Conservation (phyloP, 345 rosid genomes). For the Lenwebbia sp. region DNA sequence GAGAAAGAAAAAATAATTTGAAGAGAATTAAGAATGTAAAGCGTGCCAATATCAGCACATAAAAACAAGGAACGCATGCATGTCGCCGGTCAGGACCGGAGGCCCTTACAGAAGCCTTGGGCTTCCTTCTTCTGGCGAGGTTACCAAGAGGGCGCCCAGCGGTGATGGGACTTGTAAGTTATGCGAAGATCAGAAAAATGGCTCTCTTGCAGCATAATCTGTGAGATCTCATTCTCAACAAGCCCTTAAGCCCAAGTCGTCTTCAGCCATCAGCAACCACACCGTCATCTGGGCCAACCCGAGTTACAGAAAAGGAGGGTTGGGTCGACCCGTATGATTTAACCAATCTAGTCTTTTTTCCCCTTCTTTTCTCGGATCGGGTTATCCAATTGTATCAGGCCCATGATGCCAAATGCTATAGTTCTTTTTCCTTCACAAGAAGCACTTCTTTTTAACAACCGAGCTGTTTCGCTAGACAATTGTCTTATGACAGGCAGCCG, state of each 20-base stretch:
- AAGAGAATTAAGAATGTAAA: too few relatives aligned
- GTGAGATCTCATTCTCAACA: not conserved
- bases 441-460: not conserved
- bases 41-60: too few relatives aligned
- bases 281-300: not conserved
- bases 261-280: not conserved
- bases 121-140: too few relatives aligned
- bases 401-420: not conserved
- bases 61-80: too few relatives aligned
- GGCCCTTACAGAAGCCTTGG: too few relatives aligned
- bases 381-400: not conserved
- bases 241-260: not conserved
- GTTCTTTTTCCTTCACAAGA: not conserved
- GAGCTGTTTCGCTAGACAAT: not conserved
- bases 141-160: not conserved
- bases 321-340: not conserved
- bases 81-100: too few relatives aligned
- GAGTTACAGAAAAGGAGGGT: not conserved
- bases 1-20: too few relatives aligned
- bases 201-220: not conserved
- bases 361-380: not conserved
- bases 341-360: not conserved
- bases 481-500: not conserved
- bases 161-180: not conserved
- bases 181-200: not conserved